Conservation (phyloP, 2,329 filamentous ascomycete genomes). For the Talaromyces sp. region DNA sequence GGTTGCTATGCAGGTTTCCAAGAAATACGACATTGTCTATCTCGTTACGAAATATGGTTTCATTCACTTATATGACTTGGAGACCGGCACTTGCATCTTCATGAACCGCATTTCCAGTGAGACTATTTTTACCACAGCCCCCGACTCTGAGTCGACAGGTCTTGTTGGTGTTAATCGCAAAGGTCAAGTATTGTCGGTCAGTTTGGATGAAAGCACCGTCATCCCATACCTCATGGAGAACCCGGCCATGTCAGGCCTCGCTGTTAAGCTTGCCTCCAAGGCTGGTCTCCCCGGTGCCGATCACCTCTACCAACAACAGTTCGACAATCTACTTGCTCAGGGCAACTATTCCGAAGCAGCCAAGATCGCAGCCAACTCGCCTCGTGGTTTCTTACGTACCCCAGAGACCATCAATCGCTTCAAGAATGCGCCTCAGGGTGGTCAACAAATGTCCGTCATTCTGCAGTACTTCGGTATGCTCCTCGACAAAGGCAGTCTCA, state of each 20-base stretch:
- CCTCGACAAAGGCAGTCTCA: constrained; percentile 89
- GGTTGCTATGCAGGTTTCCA: constrained; percentile 93
- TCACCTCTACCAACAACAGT: constrained; percentile 86
- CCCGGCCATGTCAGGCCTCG: constrained; percentile 87
- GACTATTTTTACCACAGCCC: constrained; percentile 93
- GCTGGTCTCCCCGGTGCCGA: constrained; percentile 93
- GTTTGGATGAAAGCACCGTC: constrained; percentile 85
- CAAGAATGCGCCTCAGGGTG: constrained; percentile 71
- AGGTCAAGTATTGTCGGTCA: constrained; percentile 92
- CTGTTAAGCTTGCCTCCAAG: constrained; percentile 92
- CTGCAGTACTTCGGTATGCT: constrained; percentile 98
- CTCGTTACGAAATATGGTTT: constrained; percentile 98
- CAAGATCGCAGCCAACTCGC: constrained; percentile 94
- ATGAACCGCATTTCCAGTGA: constrained; percentile 99
- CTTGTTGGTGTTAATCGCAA: constrained; percentile 96
- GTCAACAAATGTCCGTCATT: constrained; percentile 82
- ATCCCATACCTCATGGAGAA: constrained; percentile 96
- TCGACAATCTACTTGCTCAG: constrained; percentile 78
- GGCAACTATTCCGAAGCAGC: constrained; percentile 86
- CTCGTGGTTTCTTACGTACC: constrained; percentile 90
- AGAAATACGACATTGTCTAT: constrained; percentile 95
- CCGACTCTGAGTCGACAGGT: constrained; percentile 79
- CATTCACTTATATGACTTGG: constrained; percentile 97
- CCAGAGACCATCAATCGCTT: constrained; percentile 94
- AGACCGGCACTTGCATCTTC: constrained; percentile 93